These are phyloP conservation scores for Myxozyma kluyveri DNA, from an alignment of 805 yeast species.

Conservation along the genomic window DNA sequence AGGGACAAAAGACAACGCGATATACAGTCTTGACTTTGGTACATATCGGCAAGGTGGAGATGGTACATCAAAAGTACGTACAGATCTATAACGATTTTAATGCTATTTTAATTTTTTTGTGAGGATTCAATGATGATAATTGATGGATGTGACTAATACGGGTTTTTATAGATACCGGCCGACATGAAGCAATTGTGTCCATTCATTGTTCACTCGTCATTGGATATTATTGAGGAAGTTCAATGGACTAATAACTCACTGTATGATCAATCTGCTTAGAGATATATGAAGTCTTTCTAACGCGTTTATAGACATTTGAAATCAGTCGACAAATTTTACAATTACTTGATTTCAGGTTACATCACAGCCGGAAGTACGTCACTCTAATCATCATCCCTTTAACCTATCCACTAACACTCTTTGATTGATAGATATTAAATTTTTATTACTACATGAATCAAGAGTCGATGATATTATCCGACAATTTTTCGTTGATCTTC, in stretches of 20 bases:
- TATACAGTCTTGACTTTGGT: conserved; percentile 85
- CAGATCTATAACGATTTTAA: too few species aligned
- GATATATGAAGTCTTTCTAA: neutral
- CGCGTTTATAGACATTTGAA: conserved; percentile 51
- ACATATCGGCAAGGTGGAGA: conserved; percentile 65
- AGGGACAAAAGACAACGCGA: conserved; percentile 80
- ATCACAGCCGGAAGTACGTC: conserved; percentile 72
- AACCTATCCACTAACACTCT: neutral
- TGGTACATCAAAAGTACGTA: conserved; percentile 49
- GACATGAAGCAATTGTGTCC: conserved; percentile 80
- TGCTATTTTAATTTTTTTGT: neutral
- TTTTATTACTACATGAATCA: conserved; percentile 66
- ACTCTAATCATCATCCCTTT: too few species aligned
- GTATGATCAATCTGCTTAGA: conserved; percentile 3
- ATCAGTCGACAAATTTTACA: conserved; percentile 80
- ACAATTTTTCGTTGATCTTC: conserved; percentile 79
- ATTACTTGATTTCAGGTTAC: conserved; percentile 75
- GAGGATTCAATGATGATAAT: neutral
- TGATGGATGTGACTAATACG: too few species aligned
- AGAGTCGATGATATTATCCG: conserved; percentile 69
- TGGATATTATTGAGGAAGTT: conserved; percentile 86
- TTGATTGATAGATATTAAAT: conserved; percentile 53
- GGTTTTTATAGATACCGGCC: conserved; percentile 50
- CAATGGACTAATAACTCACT: conserved; percentile 73
- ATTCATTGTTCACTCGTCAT: conserved; percentile 79